Evolutionary conservation across 495 filamentous ascomycete species (phyloP).

Genomic region (Aspergillus campestris): DNA sequence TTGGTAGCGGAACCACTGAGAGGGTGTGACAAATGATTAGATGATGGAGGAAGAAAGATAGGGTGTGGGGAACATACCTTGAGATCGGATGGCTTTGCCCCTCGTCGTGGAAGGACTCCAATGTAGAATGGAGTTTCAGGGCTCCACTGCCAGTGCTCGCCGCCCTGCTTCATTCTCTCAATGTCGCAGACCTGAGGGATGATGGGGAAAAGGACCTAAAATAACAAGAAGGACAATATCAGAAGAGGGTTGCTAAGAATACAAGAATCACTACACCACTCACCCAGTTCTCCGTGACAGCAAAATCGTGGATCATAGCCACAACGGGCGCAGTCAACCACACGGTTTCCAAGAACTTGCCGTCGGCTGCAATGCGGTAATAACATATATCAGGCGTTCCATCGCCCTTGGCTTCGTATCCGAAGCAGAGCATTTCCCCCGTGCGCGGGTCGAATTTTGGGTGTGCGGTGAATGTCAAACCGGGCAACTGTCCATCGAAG

Average conservation of each 20-base stretch:
- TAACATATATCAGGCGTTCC: conserved; percentile 40
- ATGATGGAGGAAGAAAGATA: neutral
- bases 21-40: neutral
- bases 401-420: conserved; percentile 16
- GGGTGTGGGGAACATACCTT: conserved; percentile 21
- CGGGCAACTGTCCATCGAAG: neutral
- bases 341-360: conserved; percentile 32
- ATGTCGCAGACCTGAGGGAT: conserved; percentile 43
- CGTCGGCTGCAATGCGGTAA: conserved; percentile 36
- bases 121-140: conserved; percentile 43
- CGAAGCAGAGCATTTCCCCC: neutral
- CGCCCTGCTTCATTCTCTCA: conserved; percentile 45
- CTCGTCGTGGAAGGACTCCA: conserved; percentile 39
- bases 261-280: neutral
- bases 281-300: conserved; percentile 41
- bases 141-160: conserved; percentile 50
- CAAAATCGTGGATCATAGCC: conserved; percentile 51
- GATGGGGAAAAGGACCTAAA: conserved; percentile 37
- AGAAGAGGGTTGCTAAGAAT: neutral
- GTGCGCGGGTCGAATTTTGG: conserved; percentile 1
- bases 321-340: conserved; percentile 45
- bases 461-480: conserved; percentile 1
- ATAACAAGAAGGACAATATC: neutral
- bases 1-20: conserved; percentile 10
- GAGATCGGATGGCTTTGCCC: conserved; percentile 41